Base-by-base conservation (phyloP, 768 basidiomycete species). In the Mycena olivaceomarginata region DNA sequence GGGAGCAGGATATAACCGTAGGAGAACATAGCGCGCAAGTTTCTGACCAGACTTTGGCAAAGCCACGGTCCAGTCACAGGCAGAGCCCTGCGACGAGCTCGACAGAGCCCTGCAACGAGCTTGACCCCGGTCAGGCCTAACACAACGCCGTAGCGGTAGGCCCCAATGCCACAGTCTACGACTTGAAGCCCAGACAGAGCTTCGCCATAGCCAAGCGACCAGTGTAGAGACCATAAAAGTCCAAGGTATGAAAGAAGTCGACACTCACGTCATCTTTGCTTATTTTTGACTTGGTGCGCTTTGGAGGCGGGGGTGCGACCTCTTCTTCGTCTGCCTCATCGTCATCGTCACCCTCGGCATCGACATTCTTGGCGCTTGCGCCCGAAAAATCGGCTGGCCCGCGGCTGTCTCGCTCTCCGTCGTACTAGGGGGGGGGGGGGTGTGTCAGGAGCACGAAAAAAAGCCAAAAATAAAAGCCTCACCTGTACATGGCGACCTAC, bases 401-500 rank as follows among this genome's bases (percentile, higher is more conserved):
- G 45, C 87, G 86, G 9, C 88, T 87, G 77, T 91, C 90, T 75
- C 86, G 87, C 79, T 90, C 90, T n/a, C 90, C 90, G 65, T 91
- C 89, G 78, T 89, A 87, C 90, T 91, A 79, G 43, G 65, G 31
- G 4, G 31, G 31, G 31, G 31, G n/a, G n/a, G n/a, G n/a, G n/a
- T n/a, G 77, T 53, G 69, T 77, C 62, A 76, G 66, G 80, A 78
- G 77, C 60, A 56, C 31, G 10, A 56, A 67, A 66, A 75, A 67
- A 22, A 39, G 45, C 67, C 10, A 25, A 41, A 48, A 75, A 48
- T 63, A 53, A 41, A 40, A 40, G 18, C 84, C 87, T 18, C 71
- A 89, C 90, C 66, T 85, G 83, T 25, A 93, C 77, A 84, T 95
- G 94, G 57, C 94, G 91, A 77, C 93, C 89, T 40, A 96, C 91